Conservation (phyloP, 345 rosid genomes). For the Syzygium grande region DNA sequence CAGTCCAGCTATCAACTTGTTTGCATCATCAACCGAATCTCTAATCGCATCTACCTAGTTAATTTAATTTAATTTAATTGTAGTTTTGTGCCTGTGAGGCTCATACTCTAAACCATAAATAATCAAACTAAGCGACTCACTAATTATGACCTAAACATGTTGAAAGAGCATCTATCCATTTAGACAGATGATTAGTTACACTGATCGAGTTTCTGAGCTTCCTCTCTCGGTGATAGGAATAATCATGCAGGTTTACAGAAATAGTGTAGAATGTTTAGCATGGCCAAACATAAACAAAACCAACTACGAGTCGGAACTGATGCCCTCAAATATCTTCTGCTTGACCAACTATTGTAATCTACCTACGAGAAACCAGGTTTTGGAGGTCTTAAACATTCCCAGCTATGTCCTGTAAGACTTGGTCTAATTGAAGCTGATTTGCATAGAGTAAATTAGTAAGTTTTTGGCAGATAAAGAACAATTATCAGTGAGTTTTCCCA, state of each 20-base stretch:
- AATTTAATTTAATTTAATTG: background rate
- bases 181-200: background rate
- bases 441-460: background rate
- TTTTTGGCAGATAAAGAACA: background rate
- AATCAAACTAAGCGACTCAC: background rate
- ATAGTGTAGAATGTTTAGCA: background rate
- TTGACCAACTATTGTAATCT: background rate
- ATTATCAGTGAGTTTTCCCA: background rate
- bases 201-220: background rate
- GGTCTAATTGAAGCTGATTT: background rate
- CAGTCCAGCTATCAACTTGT: background rate
- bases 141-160: background rate
- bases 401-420: background rate
- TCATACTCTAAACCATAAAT: background rate
- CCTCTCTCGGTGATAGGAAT: background rate
- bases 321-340: background rate
- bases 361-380: background rate
- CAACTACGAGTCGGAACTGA: background rate
- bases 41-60: background rate
- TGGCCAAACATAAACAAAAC: background rate
- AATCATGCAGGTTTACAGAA: background rate
- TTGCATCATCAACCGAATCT: background rate
- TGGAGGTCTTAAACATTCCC: background rate
- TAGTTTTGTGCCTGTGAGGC: background rate
- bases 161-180: background rate